Evolutionary conservation across 106 monocot species (phyloP), one percentile per base, ranked within the genome.

Genomic region (Platanthera zijinensis): DNA sequence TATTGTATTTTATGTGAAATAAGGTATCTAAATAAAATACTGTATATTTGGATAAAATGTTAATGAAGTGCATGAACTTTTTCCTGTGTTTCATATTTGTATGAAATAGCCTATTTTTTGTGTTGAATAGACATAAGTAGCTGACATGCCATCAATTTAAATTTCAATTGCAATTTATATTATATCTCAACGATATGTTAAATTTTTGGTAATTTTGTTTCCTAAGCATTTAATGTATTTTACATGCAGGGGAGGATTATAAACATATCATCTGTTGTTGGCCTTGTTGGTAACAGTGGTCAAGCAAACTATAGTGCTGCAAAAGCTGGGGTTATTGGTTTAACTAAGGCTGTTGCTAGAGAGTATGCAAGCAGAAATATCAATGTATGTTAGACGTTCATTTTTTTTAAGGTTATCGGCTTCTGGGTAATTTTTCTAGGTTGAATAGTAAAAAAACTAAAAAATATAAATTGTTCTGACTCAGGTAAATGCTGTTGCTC

Each of bases 251-350:
- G 95, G 73, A 91, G 87, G 72, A 91, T 95, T 57, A 82, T 95
- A 76, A 91, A 95, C 69, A 84, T 95, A 70, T 82, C 95, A 73
- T 95, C 95, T 75, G 89, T 95, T 82, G 89, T 91, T 57, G 95
- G 95, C 66, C 87, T 95, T 79, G 75, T 78, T 73, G 95, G 95
- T 28, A 95, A 95, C 49, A 53, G 75, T 52, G 95, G 95, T 50
- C 95, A 95, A 76, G 95, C 91, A n/a, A 95, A 95, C 57, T 95
- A 95, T 74, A 89, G 91, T 76, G 95, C 95, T 77, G 89, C 95
- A 71, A 95, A 95, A 77, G 95, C 95, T 10, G 95, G 95, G 52
- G 89, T 95, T 73, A 95, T 95, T 78, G 95, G 95, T 73, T 63
- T 95, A 12, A 91, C 91, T 45, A 95, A 95, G 77, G 78, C 82